Percentiles rank a stretch among this genome's conserved stretches.
Evolutionary conservation across 495 filamentous ascomycete species (phyloP).

Genomic region (Aspergillus bertholletiae): DNA sequence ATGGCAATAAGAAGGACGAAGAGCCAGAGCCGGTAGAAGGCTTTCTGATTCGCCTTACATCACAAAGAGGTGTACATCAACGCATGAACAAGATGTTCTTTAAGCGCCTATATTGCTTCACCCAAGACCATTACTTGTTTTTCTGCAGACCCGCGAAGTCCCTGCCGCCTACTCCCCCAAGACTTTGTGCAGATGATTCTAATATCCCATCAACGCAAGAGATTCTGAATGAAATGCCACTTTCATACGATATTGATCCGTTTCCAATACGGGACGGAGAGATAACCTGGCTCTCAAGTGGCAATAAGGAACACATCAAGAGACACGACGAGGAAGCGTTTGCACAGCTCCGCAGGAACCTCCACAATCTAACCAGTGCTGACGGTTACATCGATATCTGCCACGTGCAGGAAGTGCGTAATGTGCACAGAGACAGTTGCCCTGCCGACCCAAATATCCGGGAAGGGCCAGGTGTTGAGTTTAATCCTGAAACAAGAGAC

Average conservation of each 20-base stretch:
- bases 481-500: slow-evolving; percentile 43
- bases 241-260: slow-evolving; percentile 63
- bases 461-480: slow-evolving; percentile 48
- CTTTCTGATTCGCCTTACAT: slow-evolving; percentile 67
- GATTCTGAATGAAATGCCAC: slow-evolving; percentile 54
- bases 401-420: slow-evolving; percentile 53
- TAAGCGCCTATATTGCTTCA: slow-evolving; percentile 69
- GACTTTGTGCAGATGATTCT: slow-evolving; percentile 36
- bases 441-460: slow-evolving; percentile 48
- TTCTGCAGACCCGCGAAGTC: slow-evolving; percentile 66
- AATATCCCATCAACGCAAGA: slow-evolving; percentile 53
- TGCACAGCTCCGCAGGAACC: slow-evolving; percentile 57
- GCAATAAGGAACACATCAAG: slow-evolving; percentile 39
- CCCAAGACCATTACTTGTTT: slow-evolving; percentile 64
- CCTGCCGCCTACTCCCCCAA: slow-evolving; percentile 63
- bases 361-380: slow-evolving; percentile 54
- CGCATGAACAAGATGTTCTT: slow-evolving; percentile 62
- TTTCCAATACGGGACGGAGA: slow-evolving; percentile 53
- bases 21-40: slow-evolving; percentile 70
- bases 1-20: slow-evolving; percentile 33
- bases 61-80: slow-evolving; percentile 58
- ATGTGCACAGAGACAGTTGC: slow-evolving; percentile 46
- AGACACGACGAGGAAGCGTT: slow-evolving; percentile 58
- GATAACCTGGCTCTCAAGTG: slow-evolving; percentile 56
- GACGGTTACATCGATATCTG: slow-evolving; percentile 69